Conservation (phyloP, 192 early-diverging fungal genomes). For the Mortierella alpina region DNA sequence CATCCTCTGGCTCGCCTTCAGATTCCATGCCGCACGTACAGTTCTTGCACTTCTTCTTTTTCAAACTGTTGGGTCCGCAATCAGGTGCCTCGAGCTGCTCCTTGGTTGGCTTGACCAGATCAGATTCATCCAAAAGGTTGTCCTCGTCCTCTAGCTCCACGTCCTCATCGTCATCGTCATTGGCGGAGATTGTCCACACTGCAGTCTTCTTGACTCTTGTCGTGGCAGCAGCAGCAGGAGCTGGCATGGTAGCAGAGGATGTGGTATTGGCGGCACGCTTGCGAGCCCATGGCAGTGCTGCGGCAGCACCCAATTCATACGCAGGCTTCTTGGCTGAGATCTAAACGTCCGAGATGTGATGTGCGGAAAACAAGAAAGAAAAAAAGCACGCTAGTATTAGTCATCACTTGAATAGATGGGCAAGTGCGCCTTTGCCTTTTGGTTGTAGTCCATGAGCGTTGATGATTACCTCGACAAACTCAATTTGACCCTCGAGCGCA, state of each 20-base stretch:
- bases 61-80: slow-evolving; percentile 73
- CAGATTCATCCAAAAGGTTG: slow-evolving; percentile 83
- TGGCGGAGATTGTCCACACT: slow-evolving; percentile 80
- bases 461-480: slow-evolving; percentile 52
- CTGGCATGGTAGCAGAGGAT: slow-evolving; percentile 23
- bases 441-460: too few relatives aligned
- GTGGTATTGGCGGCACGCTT: slow-evolving; percentile 59
- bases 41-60: slow-evolving; percentile 97
- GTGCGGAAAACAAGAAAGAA: background rate
- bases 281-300: slow-evolving; percentile 83
- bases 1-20: slow-evolving; percentile 68
- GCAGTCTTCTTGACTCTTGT: slow-evolving; percentile 52
- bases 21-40: slow-evolving; percentile 90
- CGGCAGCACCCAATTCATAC: slow-evolving; percentile 88
- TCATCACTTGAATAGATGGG: background rate
- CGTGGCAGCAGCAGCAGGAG: slow-evolving; percentile 32
- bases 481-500: slow-evolving; percentile 44
- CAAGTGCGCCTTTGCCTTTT: background rate
- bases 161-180: slow-evolving; percentile 79
- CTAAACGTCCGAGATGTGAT: slow-evolving; percentile 1
- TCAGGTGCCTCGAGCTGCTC: slow-evolving; percentile 64
- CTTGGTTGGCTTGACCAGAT: slow-evolving; percentile 78
- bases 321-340: slow-evolving; percentile 79
- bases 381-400: background rate
- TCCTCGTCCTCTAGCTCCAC: slow-evolving; percentile 90